Evolutionary conservation across 768 basidiomycete genomes (phyloP).

Genomic region (Auricularia sp.): DNA sequence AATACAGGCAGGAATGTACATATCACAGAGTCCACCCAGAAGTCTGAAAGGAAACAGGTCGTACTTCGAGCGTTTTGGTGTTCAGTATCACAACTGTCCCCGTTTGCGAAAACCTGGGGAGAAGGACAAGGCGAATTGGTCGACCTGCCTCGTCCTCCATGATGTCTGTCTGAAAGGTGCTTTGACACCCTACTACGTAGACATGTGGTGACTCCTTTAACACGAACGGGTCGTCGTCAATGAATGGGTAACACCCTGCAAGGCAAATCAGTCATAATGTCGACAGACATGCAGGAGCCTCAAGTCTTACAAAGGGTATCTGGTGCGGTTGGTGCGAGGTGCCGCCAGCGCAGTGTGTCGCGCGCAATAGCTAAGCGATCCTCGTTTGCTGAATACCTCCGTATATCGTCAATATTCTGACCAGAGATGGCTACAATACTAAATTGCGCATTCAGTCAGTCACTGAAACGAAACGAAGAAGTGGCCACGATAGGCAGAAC

Average conservation of each 20-base stretch:
- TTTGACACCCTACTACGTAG: conserved; percentile 89
- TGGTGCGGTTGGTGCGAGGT: conserved; percentile 97
- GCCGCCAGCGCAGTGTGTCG: conserved; percentile 82
- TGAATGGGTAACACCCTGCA: conserved; percentile 87
- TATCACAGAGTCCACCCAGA: not conserved
- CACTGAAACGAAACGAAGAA: not conserved
- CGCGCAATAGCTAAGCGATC: conserved; percentile 68
- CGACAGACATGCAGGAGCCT: too few relatives aligned
- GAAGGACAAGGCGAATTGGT: conserved; percentile 50
- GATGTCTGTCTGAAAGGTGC: conserved; percentile 65
- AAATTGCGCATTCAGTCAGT: conserved; percentile 21
- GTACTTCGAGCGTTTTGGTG: conserved; percentile 63
- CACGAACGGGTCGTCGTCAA: conserved; percentile 80
- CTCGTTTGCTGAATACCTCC: conserved; percentile 70
- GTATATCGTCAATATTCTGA: conserved; percentile 91
- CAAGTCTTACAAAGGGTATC: conserved; percentile 67
- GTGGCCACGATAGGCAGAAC: conserved; percentile 8
- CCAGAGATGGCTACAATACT: conserved; percentile 81
- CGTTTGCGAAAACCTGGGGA: conserved; percentile 73
- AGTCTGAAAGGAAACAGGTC: conserved; percentile 39
- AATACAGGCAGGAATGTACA: not conserved
- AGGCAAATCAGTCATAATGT: not conserved
- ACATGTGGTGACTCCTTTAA: conserved; percentile 78
- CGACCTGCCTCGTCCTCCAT: conserved; percentile 32
- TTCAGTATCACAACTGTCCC: conserved; percentile 76